These are phyloP conservation scores for Haplographium delicatum DNA, from an alignment of 495 filamentous ascomycete genomes.

Conservation along the genomic window DNA sequence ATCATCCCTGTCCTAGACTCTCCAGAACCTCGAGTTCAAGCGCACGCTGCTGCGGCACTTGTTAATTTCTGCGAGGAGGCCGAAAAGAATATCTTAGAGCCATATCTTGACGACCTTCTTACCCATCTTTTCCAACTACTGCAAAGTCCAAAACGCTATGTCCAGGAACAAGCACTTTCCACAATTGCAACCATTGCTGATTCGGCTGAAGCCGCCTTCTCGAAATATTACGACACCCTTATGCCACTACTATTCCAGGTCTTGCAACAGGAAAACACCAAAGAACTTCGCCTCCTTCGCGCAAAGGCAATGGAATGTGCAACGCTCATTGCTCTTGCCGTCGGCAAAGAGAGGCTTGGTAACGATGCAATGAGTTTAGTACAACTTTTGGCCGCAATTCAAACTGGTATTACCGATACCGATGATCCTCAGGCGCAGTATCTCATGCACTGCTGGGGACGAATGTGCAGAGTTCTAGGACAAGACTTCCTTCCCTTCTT, in stretches of 20 bases:
- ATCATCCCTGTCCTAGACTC: conserved; percentile 92
- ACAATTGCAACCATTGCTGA: conserved; percentile 99
- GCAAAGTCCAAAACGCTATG: conserved; percentile 85
- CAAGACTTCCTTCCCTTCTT: conserved; percentile 89
- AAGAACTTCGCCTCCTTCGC: conserved; percentile 83
- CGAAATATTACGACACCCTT: conserved; percentile 89
- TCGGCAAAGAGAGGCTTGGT: conserved; percentile 88
- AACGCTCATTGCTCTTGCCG: conserved; percentile 91
- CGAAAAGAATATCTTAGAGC: conserved; percentile 85
- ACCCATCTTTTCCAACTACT: conserved; percentile 77
- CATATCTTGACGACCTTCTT: conserved; percentile 86
- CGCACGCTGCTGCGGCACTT: conserved; percentile 91
- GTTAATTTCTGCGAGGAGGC: conserved; percentile 99
- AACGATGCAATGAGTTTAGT: conserved; percentile 81
- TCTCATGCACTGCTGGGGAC: conserved; percentile 97
- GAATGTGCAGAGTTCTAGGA: conserved; percentile 94
- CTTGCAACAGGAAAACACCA: conserved; percentile 79
- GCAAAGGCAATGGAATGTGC: conserved; percentile 99
- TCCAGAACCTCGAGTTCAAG: conserved; percentile 88
- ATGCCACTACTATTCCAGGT: conserved; percentile 95
- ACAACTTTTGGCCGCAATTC: conserved; percentile 78
- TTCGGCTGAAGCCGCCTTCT: conserved; percentile 91
- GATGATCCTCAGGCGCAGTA: conserved; percentile 98
- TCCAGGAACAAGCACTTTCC: conserved; percentile 96
- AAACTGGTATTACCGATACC: conserved; percentile 78